Percentiles rank a stretch among this genome's conserved stretches.
These are phyloP conservation scores for Chrysophaeum taylorii DNA, from an alignment of 352 stramenopile species.

Conservation along the genomic window DNA sequence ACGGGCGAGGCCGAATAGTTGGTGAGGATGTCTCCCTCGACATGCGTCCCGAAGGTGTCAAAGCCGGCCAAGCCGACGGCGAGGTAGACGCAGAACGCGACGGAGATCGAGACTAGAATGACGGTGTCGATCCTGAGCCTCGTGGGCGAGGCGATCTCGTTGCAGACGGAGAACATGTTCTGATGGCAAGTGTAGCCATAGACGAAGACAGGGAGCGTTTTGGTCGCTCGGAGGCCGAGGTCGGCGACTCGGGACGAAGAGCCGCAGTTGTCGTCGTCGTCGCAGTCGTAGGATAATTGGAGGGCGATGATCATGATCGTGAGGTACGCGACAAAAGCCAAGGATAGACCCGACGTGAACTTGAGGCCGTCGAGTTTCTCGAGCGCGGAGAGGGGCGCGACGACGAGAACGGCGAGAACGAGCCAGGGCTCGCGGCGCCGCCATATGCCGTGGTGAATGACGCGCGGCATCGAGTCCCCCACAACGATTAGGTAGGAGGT, in stretches of 20 bases:
- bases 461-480: too few relatives aligned
- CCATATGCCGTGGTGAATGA: too few relatives aligned
- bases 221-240: conserved; percentile 23
- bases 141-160: conserved; percentile 31
- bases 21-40: conserved; percentile 35
- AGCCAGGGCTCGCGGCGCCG: too few relatives aligned
- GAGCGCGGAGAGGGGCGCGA: conserved; percentile 32
- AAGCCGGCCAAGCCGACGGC: conserved; percentile 35
- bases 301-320: conserved; percentile 32
- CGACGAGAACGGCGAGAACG: conserved; percentile 21
- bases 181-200: conserved; percentile 43
- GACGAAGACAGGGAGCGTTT: conserved; percentile 35
- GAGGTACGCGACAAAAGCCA: conserved; percentile 36
- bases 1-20: conserved; percentile 36
- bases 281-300: conserved; percentile 5
- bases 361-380: conserved; percentile 32
- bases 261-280: conserved; percentile 20
- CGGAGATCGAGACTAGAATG: conserved; percentile 30
- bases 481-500: conserved; percentile 40
- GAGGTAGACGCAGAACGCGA: conserved; percentile 31
- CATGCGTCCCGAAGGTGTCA: conserved; percentile 31
- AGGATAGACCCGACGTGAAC: conserved; percentile 24
- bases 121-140: conserved; percentile 29
- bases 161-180: conserved; percentile 41
- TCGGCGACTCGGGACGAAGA: too few relatives aligned